Conservation (phyloP, 495 filamentous ascomycete species). For the Aspergillus conjunctus region DNA sequence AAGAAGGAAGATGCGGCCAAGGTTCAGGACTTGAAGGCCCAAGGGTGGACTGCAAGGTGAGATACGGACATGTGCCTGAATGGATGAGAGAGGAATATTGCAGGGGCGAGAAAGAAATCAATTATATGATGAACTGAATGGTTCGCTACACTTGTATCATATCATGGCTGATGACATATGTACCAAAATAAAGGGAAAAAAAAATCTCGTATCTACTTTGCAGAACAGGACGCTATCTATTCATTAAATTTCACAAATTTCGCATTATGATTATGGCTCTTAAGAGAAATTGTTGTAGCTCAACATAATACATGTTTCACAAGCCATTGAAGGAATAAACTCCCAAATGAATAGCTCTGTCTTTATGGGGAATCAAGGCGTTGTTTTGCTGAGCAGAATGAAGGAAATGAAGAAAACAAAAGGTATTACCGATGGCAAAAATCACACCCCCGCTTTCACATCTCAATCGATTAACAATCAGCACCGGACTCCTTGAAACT, state of each 20-base stretch:
- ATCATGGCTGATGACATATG: conserved; percentile 22
- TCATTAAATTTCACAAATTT: not conserved
- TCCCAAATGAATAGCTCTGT: not conserved
- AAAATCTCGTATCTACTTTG: not conserved
- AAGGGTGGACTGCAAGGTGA: conserved; percentile 40
- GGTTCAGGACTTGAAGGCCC: conserved; percentile 55
- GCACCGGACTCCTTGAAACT: conserved; percentile 22
- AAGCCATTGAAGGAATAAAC: not conserved
- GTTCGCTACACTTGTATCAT: conserved; percentile 19
- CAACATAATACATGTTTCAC: not conserved
- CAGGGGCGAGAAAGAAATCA: not conserved
- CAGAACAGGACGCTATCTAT: not conserved
- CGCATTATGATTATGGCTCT: conserved; percentile 12
- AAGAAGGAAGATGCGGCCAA: conserved; percentile 73
- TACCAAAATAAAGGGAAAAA: conserved; percentile 1
- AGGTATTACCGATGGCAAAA: conserved; percentile 16
- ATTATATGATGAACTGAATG: conserved; percentile 1
- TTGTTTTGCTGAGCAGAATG: not conserved
- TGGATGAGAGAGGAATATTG: not conserved
- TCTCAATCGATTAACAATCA: conserved; percentile 24
- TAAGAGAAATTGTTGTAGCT: not conserved
- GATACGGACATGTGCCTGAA: not conserved
- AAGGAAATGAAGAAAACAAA: not conserved
- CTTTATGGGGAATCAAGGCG: not conserved
- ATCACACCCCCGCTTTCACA: conserved; percentile 17